A percentile compares a stretch with the other conserved stretches of the same genome.
Evolutionary conservation across 768 basidiomycete genomes (phyloP).

Genomic region (Fistulinella prunicolor): DNA sequence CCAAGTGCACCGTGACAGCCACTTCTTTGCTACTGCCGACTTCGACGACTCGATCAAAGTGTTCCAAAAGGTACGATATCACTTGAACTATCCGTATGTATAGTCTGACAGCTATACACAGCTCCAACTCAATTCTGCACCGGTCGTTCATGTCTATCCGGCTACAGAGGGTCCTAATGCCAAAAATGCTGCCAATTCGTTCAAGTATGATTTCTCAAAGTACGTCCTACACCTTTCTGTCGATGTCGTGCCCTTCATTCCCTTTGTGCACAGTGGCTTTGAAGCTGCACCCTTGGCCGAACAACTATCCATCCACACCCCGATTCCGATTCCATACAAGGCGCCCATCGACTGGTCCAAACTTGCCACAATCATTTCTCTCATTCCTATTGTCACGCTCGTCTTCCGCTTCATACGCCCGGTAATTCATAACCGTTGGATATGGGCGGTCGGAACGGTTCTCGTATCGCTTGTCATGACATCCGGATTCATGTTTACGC

Average conservation of each 20-base stretch:
- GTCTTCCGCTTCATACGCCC: constrained; percentile 60
- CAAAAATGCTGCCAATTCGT: constrained; percentile 47
- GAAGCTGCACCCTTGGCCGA: constrained; percentile 73
- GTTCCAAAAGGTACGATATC: constrained; percentile 70
- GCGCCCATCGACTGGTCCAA: constrained; percentile 74
- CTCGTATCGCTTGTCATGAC: constrained; percentile 79
- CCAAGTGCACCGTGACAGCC: constrained; percentile 60
- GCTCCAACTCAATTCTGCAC: constrained; percentile 83
- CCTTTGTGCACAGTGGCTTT: constrained; percentile 63
- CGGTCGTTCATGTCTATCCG: constrained; percentile 75
- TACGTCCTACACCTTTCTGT: constrained; percentile 34
- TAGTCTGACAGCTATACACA: constrained; percentile 33
- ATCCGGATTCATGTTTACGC: constrained; percentile 94
- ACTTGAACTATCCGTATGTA: not conserved
- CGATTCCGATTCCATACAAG: constrained; percentile 77
- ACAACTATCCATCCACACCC: constrained; percentile 71
- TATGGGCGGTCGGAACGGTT: constrained; percentile 67
- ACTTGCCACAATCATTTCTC: constrained; percentile 44
- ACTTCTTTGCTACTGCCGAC: constrained; percentile 93
- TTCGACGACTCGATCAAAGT: constrained; percentile 73
- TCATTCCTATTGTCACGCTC: constrained; percentile 47
- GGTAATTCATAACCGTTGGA: constrained; percentile 69
- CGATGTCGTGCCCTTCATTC: not conserved
- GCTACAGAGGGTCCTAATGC: constrained; percentile 68
- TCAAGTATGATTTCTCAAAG: constrained; percentile 79